Percentiles rank a stretch among this genome's conserved stretches.
Evolutionary conservation across 192 early-diverging fungal genomes (phyloP).

Genomic region (Chytriomyces sp.): DNA sequence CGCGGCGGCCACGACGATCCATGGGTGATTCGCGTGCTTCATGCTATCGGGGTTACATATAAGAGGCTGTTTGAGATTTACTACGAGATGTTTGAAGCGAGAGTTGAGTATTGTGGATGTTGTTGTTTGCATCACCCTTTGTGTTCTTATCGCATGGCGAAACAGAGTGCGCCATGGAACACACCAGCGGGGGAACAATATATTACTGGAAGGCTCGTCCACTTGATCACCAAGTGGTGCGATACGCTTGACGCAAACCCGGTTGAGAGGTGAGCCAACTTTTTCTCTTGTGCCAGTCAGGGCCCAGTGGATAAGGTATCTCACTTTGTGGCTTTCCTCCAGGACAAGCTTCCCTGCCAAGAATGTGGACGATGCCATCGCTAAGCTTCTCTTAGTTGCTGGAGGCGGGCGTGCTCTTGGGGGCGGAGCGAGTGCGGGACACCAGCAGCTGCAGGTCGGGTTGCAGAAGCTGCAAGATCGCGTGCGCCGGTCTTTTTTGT

Average conservation of each 20-base stretch:
- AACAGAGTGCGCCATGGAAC: constrained; percentile 25
- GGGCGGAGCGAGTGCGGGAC: neutral
- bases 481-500: constrained; percentile 25
- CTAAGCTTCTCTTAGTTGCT: constrained; percentile 5
- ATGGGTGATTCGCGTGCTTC: constrained; percentile 24
- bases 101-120: neutral
- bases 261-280: constrained; percentile 15
- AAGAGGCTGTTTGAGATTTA: constrained; percentile 29
- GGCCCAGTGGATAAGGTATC: neutral
- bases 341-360: constrained; percentile 22
- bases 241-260: neutral
- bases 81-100: constrained; percentile 27
- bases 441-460: neutral
- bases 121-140: neutral
- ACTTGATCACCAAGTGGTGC: constrained; percentile 14
- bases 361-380: constrained; percentile 23
- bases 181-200: constrained; percentile 12
- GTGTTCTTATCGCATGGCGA: too few species aligned
- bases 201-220: neutral
- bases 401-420: neutral
- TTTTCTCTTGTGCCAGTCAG: neutral
- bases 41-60: constrained; percentile 14
- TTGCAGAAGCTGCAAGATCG: constrained; percentile 21
- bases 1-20: neutral
- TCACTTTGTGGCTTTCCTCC: neutral